These are phyloP conservation scores for Helicostylum pulchrum DNA, from an alignment of 192 early-diverging fungal genomes.

Conservation along the genomic window DNA sequence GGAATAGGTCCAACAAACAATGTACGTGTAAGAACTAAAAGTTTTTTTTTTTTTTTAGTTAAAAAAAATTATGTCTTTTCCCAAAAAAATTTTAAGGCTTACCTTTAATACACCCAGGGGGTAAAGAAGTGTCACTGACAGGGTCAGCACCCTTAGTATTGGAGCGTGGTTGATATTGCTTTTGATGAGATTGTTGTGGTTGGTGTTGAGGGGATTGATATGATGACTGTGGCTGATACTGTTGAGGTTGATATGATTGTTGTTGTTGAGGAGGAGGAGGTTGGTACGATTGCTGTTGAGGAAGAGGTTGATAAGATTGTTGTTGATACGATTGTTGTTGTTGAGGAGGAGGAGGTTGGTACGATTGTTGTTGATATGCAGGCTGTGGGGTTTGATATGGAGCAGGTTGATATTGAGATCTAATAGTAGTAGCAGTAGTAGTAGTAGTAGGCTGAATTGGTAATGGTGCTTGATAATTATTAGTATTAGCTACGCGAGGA, in stretches of 20 bases:
- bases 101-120: conserved; percentile 32
- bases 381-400: not conserved
- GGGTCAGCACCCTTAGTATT: conserved; percentile 1
- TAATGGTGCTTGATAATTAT: too few species aligned
- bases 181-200: conserved; percentile 4
- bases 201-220: conserved; percentile 1
- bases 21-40: conserved; percentile 36
- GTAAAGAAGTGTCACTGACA: conserved; percentile 25
- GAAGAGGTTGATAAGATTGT: not conserved
- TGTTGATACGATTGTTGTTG: conserved; percentile 1
- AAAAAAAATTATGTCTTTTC: not conserved
- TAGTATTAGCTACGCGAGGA: not conserved
- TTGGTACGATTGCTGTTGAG: not conserved
- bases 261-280: not conserved
- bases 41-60: not conserved
- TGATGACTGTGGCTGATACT: not conserved
- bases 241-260: not conserved
- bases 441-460: not conserved
- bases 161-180: not conserved
- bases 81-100: not conserved
- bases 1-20: conserved; percentile 38
- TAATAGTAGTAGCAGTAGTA: not conserved
- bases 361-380: conserved; percentile 1
- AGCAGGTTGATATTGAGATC: not conserved
- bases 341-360: not conserved